These are phyloP conservation scores for Boletus nobilissimus DNA, from an alignment of 1,284 basidiomycete genomes.

Conservation along the genomic window DNA sequence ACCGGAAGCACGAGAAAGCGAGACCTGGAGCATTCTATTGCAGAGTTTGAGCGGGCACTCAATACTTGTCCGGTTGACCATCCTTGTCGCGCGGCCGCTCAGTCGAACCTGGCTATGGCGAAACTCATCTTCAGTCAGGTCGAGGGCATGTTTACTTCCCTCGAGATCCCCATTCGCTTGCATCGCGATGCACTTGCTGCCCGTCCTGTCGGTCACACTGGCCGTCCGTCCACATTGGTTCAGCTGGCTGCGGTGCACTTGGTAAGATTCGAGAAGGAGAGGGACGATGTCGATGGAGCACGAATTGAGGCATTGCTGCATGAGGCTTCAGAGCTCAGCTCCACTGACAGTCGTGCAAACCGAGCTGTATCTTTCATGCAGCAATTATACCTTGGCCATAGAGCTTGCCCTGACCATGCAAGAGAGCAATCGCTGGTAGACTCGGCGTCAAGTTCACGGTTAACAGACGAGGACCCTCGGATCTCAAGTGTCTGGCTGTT, in stretches of 20 bases:
- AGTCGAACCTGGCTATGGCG: background rate
- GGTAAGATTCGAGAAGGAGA: background rate
- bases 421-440: no score
- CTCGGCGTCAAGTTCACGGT: no score
- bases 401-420: no score
- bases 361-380: no score
- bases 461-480: no score
- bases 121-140: background rate
- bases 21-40: background rate
- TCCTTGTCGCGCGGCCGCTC: background rate
- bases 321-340: no score
- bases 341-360: no score
- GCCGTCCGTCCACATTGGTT: background rate
- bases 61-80: background rate
- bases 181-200: background rate
- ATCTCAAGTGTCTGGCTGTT: no score
- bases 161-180: background rate
- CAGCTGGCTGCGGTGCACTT: background rate
- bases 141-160: background rate
- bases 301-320: background rate
- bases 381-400: no score
- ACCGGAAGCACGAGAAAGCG: background rate
- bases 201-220: background rate
- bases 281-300: background rate
- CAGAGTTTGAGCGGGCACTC: background rate